These are phyloP conservation scores for Sporothrix luriei DNA, from an alignment of 2,329 filamentous ascomycete genomes.

Conservation along the genomic window DNA sequence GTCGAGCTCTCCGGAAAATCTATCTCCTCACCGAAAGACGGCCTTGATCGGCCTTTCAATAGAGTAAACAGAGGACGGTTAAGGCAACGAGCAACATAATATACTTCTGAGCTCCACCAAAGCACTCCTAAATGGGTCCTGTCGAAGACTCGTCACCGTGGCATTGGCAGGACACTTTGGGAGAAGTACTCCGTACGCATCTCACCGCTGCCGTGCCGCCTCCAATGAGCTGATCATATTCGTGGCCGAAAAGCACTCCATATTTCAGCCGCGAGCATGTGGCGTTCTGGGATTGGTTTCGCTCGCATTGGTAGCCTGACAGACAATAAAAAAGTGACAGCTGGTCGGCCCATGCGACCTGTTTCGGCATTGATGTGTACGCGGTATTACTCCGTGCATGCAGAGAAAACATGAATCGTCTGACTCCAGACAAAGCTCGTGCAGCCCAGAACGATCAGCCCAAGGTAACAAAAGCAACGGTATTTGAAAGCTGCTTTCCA, in stretches of 20 bases:
- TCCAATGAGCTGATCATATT: neutral
- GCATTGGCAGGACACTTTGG: neutral
- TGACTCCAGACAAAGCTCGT: neutral
- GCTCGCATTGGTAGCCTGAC: neutral
- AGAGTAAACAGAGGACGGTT: neutral
- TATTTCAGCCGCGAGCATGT: conserved; percentile 13
- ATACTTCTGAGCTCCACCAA: no score
- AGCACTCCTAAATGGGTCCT: no score
- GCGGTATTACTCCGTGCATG: no score
- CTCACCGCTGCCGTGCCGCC: conserved; percentile 8
- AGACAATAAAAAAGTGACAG: neutral
- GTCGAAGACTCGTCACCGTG: neutral
- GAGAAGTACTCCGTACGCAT: no score
- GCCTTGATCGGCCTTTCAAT: neutral
- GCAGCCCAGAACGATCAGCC: conserved; percentile 8
- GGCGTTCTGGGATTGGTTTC: conserved; percentile 9
- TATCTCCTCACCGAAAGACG: neutral
- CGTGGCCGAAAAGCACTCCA: neutral
- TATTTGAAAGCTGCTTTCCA: neutral
- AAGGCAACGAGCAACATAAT: neutral
- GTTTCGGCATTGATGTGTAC: conserved; percentile 7
- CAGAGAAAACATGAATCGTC: neutral
- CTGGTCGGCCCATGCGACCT: conserved; percentile 11
- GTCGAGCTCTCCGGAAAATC: neutral
- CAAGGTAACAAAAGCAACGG: neutral